A percentile compares a stretch with the other conserved stretches of the same genome.
Evolutionary conservation across 1,139 yeast genomes (phyloP).

Genomic region (Taphrina communis): DNA sequence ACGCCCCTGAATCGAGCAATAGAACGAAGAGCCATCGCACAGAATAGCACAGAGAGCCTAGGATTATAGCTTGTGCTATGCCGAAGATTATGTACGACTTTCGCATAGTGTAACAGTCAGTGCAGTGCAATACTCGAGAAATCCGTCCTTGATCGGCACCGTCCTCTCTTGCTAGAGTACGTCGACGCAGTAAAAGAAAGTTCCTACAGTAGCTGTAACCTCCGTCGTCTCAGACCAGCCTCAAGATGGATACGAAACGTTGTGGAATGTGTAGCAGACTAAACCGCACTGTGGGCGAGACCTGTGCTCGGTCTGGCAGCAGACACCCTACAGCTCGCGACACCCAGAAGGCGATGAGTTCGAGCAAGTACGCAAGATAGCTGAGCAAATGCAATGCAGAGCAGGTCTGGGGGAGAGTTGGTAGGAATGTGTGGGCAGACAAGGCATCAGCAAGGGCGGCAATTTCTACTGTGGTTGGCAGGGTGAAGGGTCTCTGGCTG

Average conservation of each 20-base stretch:
- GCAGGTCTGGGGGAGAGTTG: not conserved
- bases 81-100: slow-evolving; percentile 37
- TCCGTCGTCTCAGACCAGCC: no score
- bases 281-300: no score
- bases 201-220: no score
- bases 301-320: no score
- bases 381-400: not conserved
- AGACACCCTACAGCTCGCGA: no score
- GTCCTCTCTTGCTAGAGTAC: not conserved
- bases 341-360: not conserved
- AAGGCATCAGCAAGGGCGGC: slow-evolving; percentile 13
- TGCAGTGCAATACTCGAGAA: not conserved
- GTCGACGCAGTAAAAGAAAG: no score
- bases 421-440: slow-evolving; percentile 8
- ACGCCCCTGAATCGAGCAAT: slow-evolving; percentile 64
- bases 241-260: not conserved
- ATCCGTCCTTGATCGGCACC: not conserved
- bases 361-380: not conserved
- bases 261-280: no score
- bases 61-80: slow-evolving; percentile 42
- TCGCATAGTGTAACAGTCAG: slow-evolving; percentile 18
- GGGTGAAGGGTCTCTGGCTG: not conserved
- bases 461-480: not conserved
- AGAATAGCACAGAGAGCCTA: slow-evolving; percentile 44
- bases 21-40: slow-evolving; percentile 64